Percentiles rank a stretch among this genome's conserved stretches.
phyloP scores from a whole-genome alignment of 2,329 filamentous ascomycete genomes.

The Aspergillus melleus region DNA sequence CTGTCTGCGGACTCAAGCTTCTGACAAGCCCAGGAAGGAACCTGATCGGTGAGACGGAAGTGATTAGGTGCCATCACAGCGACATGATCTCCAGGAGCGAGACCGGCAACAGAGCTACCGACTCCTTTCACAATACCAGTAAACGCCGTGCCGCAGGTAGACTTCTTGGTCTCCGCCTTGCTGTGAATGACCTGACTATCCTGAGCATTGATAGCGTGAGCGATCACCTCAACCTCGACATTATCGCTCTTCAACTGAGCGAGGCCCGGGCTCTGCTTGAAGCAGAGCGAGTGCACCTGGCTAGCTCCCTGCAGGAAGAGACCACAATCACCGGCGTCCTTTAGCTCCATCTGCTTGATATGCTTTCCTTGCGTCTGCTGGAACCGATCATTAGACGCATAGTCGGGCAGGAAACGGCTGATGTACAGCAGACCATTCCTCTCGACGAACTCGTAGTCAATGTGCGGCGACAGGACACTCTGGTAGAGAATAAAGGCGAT shows the following conservation, averaged over 20 bases:
- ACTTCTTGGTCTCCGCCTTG: slow-evolving; percentile 2
- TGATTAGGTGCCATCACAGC: slow-evolving; percentile 3
- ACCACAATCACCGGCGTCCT: background rate
- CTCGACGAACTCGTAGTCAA: slow-evolving; percentile 9
- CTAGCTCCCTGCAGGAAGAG: background rate
- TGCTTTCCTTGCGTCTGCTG: background rate
- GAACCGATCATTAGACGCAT: slow-evolving; percentile 12
- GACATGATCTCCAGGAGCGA: slow-evolving; percentile 3
- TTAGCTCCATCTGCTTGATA: background rate
- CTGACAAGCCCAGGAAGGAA: background rate
- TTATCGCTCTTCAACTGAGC: background rate
- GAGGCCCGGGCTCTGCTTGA: background rate
- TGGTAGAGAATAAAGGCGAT: background rate
- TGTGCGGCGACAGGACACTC: no score
- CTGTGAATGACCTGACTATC: background rate
- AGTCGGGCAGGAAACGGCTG: slow-evolving; percentile 13
- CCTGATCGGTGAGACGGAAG: background rate
- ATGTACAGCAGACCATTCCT: slow-evolving; percentile 9
- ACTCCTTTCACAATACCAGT: background rate
- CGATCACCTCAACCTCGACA: background rate
- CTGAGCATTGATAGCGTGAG: background rate
- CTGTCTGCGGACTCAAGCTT: background rate
- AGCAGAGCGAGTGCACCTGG: background rate
- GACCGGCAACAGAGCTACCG: background rate
- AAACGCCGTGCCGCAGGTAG: background rate